Evolutionary conservation across 164 flowering plant genomes (phyloP), one percentile per base, ranked within the genome.

Genomic region (Kalanchoe fedtschenkoi): DNA sequence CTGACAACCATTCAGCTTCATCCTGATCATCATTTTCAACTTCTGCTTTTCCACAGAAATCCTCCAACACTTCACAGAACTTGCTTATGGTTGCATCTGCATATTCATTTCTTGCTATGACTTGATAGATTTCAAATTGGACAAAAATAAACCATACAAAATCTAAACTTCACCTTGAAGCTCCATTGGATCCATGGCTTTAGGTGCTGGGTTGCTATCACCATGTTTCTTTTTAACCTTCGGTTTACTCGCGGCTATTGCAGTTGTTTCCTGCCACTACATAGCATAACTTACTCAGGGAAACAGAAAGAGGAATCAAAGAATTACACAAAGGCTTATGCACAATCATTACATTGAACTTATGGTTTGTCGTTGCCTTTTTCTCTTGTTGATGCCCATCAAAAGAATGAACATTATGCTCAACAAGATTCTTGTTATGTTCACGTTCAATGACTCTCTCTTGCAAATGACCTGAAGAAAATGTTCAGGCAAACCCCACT

Each of bases 381-480:
- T 67, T 17, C 44, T 77, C 83, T 66, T 62, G 76, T 30, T 69
- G 79, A 2, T 58, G 67, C 54, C 74, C 77, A 64, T 61, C 62
- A 37, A 68, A 29, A 61, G 32, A 55, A 32, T 76, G 77, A 35
- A 57, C 58, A 67, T 61, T 75, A 53, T 72, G 76, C 69, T 76
- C 77, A 61, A 66, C 21, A 26, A 67, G 57, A 63, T 76, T 83
- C 47, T 62, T 65, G 39, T 78, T 83, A 71, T 74, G 72, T 15
- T 42, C 65, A 30, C 72, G 69, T 67, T 66, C 62, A 63, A 63
- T 68, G 44, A 69, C 70, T 61, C 76, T 76, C 77, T 83, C 87
- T 73, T 79, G 74, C 62, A 75, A 63, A 69, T 65, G 86, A 86
- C 97, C 98, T 88, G 97, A 86, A 83, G 82, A 81, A 79, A 96